Evolutionary conservation across 768 basidiomycete species (phyloP).

Genomic region (Asterophora lycoperdoides): DNA sequence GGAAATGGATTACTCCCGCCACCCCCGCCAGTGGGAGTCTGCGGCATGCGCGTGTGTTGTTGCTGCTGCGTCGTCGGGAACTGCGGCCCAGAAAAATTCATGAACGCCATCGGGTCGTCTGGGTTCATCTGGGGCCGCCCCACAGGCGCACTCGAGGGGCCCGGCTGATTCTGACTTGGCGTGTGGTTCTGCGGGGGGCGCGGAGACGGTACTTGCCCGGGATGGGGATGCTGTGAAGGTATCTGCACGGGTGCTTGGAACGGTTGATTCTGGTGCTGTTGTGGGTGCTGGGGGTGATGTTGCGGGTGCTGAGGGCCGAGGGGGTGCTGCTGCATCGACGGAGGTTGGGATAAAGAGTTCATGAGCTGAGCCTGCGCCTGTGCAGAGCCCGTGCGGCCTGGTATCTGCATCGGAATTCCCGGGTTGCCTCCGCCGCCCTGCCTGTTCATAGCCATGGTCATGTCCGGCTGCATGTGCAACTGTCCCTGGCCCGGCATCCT

Average conservation of each 20-base stretch:
- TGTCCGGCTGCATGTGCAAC: conserved; percentile 28
- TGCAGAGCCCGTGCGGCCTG: conserved; percentile 40
- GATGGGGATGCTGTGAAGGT: too few relatives aligned
- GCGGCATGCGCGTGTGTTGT: conserved; percentile 31
- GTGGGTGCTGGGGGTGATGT: too few relatives aligned
- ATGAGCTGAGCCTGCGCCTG: conserved; percentile 46
- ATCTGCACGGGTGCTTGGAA: too few relatives aligned
- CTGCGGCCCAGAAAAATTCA: conserved; percentile 35
- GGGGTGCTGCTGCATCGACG: conserved; percentile 28
- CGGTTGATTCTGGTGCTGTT: conserved; percentile 21
- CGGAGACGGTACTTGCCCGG: conserved; percentile 31
- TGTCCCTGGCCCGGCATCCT: conserved; percentile 31
- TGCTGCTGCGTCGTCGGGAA: conserved; percentile 19
- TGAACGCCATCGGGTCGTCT: conserved; percentile 41
- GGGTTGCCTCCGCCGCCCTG: conserved; percentile 33
- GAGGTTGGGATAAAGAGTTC: conserved; percentile 38
- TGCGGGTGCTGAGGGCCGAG: conserved; percentile 21
- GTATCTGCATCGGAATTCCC: conserved; percentile 25
- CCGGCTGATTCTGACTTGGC: conserved; percentile 38
- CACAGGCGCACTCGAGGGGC: conserved; percentile 35
- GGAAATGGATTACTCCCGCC: conserved; percentile 26
- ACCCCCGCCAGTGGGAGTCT: conserved; percentile 16
- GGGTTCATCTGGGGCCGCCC: conserved; percentile 43
- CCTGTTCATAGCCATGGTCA: conserved; percentile 34
- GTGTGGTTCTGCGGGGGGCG: conserved; percentile 39